Evolutionary conservation across 345 rosid genomes (phyloP).

Genomic region (Linum usitatissimum): DNA sequence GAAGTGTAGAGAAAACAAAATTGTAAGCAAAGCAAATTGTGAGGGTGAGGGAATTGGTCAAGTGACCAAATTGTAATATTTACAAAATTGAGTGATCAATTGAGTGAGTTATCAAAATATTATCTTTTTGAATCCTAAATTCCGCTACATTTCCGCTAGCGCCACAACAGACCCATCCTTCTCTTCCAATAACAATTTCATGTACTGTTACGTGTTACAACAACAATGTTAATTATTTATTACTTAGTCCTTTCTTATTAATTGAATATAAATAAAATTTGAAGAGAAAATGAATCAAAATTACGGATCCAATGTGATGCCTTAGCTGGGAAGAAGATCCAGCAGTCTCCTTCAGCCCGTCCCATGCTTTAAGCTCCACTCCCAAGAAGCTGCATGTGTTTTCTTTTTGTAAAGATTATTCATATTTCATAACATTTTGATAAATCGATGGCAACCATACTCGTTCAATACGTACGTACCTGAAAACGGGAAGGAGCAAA

Average conservation of each 20-base stretch:
- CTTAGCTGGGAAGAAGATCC: slow-evolving; percentile 36
- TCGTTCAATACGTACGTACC: slow-evolving; percentile 31
- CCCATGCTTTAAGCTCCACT: slow-evolving; percentile 34
- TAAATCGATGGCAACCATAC: no score
- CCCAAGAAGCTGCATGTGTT: slow-evolving; percentile 26
- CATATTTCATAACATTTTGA: background rate
- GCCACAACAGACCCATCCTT: slow-evolving; percentile 29
- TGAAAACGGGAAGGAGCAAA: slow-evolving; percentile 37
- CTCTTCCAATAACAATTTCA: slow-evolving; percentile 35
- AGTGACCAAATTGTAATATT: no score
- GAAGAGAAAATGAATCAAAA: slow-evolving; percentile 1
- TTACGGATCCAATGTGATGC: slow-evolving; percentile 43
- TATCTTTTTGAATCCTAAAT: no score
- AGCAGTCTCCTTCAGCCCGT: slow-evolving; percentile 43
- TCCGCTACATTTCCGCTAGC: no score
- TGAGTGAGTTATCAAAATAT: no score
- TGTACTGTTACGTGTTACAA: slow-evolving; percentile 9
- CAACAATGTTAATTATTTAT: no score
- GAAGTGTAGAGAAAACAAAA: no score
- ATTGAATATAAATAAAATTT: no score
- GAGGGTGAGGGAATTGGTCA: no score
- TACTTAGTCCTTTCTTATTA: background rate
- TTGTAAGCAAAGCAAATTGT: no score
- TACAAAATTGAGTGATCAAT: no score
- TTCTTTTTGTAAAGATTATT: background rate